Base-by-base conservation (phyloP, 192 early-diverging fungal genomes). In the Backusella tuberculispora region DNA sequence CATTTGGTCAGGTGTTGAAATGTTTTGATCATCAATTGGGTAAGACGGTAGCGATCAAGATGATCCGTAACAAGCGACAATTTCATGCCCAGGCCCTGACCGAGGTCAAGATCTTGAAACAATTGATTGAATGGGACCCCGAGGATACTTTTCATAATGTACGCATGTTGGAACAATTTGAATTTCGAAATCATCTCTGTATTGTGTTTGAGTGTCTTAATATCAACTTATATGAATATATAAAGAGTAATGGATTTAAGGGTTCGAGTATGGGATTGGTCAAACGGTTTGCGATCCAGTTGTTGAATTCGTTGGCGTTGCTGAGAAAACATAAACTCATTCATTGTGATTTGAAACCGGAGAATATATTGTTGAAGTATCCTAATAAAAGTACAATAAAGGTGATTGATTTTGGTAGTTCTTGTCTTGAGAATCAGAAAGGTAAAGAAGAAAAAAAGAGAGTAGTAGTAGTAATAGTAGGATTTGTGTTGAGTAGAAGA, bases 361-460 rank as follows among this genome's bases (percentile, higher is more conserved):
- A 97, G 86, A 97, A 97, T 79, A 88, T 97, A 9, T 69, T 97
- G 60, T 79, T 97, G 17, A 87, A 87, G 53, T 86, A 90, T 63
- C 88, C 91, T 14, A 83, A 85, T 40, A 84, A 84, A 26, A 89
- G 87, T 42, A 84, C 82, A 40, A 94, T 98, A 81, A 98, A 98
- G 85, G 95, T 98, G 37, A 98, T 98, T 82, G 96, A 98, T 81
- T 95, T 98, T 76, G 96, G 96, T 37, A 94, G 92, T 75, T 93
- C 91, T 79, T 98, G 96, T 80, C 91, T 93, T 37, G 93, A 96
- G 80, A 86, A 88, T 50, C 96, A 98, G 80, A 92, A 45, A 45
- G 69, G 70, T 77, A 63, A 46, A 21, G 2, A 21, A 17, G n/a
- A 50, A 17, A 15, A 50, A 40, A 38, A n/a, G 4, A n/a, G n/a